Base-by-base conservation (phyloP, 2,329 filamentous ascomycete genomes). In the Penicillium paneum region DNA sequence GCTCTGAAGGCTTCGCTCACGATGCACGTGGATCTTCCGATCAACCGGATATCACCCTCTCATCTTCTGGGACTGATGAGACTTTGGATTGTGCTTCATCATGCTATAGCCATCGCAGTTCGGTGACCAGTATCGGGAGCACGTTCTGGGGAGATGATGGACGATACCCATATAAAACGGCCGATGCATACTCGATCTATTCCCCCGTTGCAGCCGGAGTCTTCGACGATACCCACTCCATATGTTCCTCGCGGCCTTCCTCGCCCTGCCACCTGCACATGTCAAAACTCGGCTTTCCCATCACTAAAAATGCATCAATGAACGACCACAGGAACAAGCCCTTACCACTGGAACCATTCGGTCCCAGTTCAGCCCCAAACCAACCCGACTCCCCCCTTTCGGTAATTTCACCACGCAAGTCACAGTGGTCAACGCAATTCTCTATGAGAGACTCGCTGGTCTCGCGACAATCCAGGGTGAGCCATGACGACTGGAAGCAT, bases 281-380 rank as follows among this genome's bases (percentile, higher is more conserved):
- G 40, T 29, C 34, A 17, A 36, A 35, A n/a, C 28, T 21, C 26
- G 17, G 19, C 34, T 8, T 7, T 17, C 41, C 60, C 2, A 31
- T 48, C 36, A 35, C 58, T 24, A 52, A 59, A 12, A 58, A 60
- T 24, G 60, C 61, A 21, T 67, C 66, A 1, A 55, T 66, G 21
- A 58, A 61, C 12, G 63, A 73, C 21, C 51, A 69, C 19, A 70
- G 62, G 52, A 73, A 76, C 49, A 77, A 77, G 47, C 73, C 74
- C 8, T 65, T 77, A 5, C 75, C 75, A 15, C 63, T 68, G 5
- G 71, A 71, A 21, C 74, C 74, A 26, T 61, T 68, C 35, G 59
- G 63, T 45, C 49, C 71, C 41, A 59, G 63, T 6, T 71, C 70
- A n/a, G 54, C 70, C 3, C 55, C 63, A 8, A 59, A 67, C 36